Evolutionary conservation across 192 early-diverging fungal species (phyloP).

Genomic region (Podochytrium sp.): DNA sequence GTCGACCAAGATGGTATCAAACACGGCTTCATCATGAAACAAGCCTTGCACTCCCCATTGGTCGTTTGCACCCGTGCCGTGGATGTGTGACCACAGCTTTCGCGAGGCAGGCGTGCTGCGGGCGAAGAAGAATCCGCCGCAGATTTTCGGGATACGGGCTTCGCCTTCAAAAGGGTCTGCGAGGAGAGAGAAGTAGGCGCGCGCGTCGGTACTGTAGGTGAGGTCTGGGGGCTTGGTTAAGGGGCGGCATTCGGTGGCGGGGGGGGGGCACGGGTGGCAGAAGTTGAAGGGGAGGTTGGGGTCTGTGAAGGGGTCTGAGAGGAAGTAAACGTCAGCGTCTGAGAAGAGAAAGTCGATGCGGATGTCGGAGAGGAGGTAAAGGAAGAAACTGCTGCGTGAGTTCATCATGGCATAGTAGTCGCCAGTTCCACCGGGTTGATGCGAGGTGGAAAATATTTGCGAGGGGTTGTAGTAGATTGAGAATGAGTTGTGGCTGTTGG

Average conservation of each 20-base stretch:
- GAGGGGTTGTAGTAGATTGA: no score
- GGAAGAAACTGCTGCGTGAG: conserved; percentile 14
- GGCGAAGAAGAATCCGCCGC: conserved; percentile 30
- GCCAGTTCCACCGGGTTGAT: no score
- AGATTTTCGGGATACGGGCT: conserved; percentile 15
- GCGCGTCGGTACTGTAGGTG: conserved; percentile 26
- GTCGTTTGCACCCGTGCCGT: background rate
- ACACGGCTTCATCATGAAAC: background rate
- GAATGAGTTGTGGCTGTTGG: no score
- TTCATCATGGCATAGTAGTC: background rate
- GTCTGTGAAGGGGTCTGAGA: conserved; percentile 7
- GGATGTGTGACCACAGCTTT: background rate
- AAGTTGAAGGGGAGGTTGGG: conserved; percentile 15
- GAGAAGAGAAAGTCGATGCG: conserved; percentile 12
- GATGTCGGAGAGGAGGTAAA: background rate
- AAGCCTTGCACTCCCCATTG: conserved; percentile 25
- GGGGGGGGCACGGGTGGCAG: background rate
- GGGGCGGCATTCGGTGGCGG: background rate
- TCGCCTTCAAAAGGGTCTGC: conserved; percentile 23
- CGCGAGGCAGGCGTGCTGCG: conserved; percentile 2
- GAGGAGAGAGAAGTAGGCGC: conserved; percentile 6
- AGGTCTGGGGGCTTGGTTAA: background rate
- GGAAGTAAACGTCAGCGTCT: conserved; percentile 15
- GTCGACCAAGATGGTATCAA: conserved; percentile 13
- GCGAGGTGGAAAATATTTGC: no score